Conservation (phyloP, 2,329 filamentous ascomycete genomes). For the Thelonectria rubi region DNA sequence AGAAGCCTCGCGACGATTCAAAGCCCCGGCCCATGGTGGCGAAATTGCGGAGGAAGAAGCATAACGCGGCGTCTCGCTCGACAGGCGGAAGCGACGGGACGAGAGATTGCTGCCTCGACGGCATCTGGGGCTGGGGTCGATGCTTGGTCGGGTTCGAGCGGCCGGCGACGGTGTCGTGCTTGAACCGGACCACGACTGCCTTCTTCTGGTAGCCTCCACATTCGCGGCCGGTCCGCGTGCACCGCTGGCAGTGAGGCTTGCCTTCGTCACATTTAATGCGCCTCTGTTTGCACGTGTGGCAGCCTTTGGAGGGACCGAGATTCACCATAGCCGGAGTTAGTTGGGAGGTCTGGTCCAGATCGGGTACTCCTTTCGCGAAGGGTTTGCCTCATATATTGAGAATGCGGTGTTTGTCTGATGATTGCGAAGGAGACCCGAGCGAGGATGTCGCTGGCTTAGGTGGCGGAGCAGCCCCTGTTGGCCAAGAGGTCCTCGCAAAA, state of each 20-base stretch:
- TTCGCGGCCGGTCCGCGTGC: constrained; percentile 8
- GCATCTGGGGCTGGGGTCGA: background rate
- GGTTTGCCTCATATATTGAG: background rate
- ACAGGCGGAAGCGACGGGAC: constrained; percentile 8
- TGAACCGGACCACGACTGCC: constrained; percentile 16
- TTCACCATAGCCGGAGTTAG: constrained; percentile 21
- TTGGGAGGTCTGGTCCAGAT: background rate
- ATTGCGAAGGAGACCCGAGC: too few species aligned
- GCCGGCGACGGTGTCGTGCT: constrained; percentile 1
- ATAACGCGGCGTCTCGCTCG: constrained; percentile 20
- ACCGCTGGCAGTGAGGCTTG: constrained; percentile 24
- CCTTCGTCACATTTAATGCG: constrained; percentile 28
- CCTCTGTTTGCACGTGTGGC: constrained; percentile 25
- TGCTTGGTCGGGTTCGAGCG: background rate
- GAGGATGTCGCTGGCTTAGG: too few species aligned
- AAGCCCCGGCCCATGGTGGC: constrained; percentile 14
- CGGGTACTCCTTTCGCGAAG: constrained; percentile 11
- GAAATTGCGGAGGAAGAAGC: constrained; percentile 22
- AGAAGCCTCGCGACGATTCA: constrained; percentile 20
- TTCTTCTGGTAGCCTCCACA: constrained; percentile 27
- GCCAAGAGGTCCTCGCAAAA: background rate
- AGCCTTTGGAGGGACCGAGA: constrained; percentile 25
- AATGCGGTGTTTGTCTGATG: background rate
- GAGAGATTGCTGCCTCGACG: background rate
- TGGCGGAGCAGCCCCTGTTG: background rate